Evolutionary conservation across 306 rosid species (phyloP), one percentile per base, ranked within the genome.

Genomic region (Begonia peltatifolia): DNA sequence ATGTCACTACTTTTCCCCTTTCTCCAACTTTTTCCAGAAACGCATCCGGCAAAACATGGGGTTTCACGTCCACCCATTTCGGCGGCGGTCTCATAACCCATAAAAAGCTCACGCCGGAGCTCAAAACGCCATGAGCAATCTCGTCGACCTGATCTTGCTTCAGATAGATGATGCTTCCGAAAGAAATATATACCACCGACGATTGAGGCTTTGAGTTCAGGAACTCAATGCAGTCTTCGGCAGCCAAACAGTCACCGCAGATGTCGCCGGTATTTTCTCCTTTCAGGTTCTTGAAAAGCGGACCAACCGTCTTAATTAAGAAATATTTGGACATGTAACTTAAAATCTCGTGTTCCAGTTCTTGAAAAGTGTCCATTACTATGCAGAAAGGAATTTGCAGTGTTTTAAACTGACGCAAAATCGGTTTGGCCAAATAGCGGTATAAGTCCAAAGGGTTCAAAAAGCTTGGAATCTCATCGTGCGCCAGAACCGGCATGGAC

Each of bases 31-130:
- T 51, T 13, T 59, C 64, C 59, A 59, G 10, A 1, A 73, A 62
- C 52, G 60, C 53, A 5, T 64, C 58, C 0, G 65, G 79, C 23
- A 73, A 47, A 9, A 35, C 53, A 18, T 52, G 68, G n/a, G 9
- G 11, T 2, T 51, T 2, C 1, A 11, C 6, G 0, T 64, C 78
- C 6, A n/a, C 2, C 12, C 9, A 55, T 42, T 46, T 11, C 12
- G 3, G 11, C 6, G 74, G 70, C 0, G 73, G 78, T 41, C 53
- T 72, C 53, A 73, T 7, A 14, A 68, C 74, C 79, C 79, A 73
- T 42, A 73, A 38, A 60, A 73, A 73, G 1, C 43, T 47, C 2
- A 73, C 53, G 9, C 65, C 61, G 10, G 74, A 64, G 14, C 43
- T 60, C 10, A 42, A 4, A 1, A 73, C 11, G 4, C 53, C 79